Evolutionary conservation across 2,329 filamentous ascomycete species (phyloP).

Genomic region (Phialophora macrospora): DNA sequence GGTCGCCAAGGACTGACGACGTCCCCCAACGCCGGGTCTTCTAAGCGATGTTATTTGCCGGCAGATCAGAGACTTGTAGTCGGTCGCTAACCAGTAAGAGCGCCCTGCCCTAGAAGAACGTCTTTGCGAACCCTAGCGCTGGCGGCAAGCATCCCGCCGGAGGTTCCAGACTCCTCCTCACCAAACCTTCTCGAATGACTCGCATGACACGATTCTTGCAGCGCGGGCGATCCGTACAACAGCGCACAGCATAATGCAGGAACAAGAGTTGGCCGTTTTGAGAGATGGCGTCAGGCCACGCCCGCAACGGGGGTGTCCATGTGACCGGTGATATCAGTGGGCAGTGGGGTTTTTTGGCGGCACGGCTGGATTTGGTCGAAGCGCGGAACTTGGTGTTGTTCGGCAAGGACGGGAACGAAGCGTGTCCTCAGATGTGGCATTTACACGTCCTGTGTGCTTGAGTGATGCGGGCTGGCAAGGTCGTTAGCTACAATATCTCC

Average conservation of each 20-base stretch:
- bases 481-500: not conserved
- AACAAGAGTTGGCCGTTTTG: slow-evolving; percentile 14
- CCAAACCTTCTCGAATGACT: slow-evolving; percentile 25
- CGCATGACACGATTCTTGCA: slow-evolving; percentile 24
- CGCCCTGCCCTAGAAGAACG: not conserved
- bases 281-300: slow-evolving; percentile 18
- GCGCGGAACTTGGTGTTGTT: slow-evolving; percentile 1
- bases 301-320: slow-evolving; percentile 18
- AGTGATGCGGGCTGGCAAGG: not conserved
- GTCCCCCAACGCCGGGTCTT: not conserved
- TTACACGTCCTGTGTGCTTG: slow-evolving; percentile 7
- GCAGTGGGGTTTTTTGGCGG: slow-evolving; percentile 19
- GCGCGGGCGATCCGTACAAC: slow-evolving; percentile 29
- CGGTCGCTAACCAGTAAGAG: slow-evolving; percentile 21
- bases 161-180: slow-evolving; percentile 16
- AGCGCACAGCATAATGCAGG: slow-evolving; percentile 30
- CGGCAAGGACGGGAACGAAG: slow-evolving; percentile 2
- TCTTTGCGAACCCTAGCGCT: slow-evolving; percentile 9
- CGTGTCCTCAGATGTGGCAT: not conserved
- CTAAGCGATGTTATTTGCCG: slow-evolving; percentile 22
- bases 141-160: slow-evolving; percentile 17
- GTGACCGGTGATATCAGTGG: slow-evolving; percentile 24
- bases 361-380: slow-evolving; percentile 15
- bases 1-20: slow-evolving; percentile 41
- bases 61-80: slow-evolving; percentile 23